Evolutionary conservation across 768 basidiomycete species (phyloP), one percentile per base, ranked within the genome.

Genomic region (Serendipita sp.): DNA sequence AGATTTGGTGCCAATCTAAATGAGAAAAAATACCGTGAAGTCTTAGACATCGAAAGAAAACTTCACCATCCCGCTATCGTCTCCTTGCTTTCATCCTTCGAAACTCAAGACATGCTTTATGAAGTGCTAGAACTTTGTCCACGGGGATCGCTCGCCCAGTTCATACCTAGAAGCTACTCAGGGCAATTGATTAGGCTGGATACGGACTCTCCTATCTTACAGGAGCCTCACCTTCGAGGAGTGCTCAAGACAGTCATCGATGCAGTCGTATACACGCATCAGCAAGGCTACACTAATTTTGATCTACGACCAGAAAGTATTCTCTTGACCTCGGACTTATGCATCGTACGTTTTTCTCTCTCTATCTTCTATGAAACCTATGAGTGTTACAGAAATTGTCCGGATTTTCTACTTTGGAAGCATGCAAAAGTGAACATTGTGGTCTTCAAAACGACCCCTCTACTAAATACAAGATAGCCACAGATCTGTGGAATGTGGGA

Each of bases 171-270:
- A 23, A 23, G 23, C 23, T 23, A 23, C 48, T 31, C 18, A 52
- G 18, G 48, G 48, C 5, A 23, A 18, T 23, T 1, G 23, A 23
- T 23, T 23, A 23, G 23, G 1, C 23, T 23, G 23, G 23, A 23
- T 23, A 23, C 23, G 23, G 1, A 1, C 23, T 23, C 23, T 29
- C 11, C 8, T 10, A n/a, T 34, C 10, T 27, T 60, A n/a, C 33
- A 10, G 8, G 55, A 60, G 36, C 16, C 55, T 8, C 11, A 60
- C n/a, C 33, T 44, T 33, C 48, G 27, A 37, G 33, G 55, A 31
- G 62, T 64, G n/a, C 63, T 65, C 34, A 40, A 23, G n/a, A 16
- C 11, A 34, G 23, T 63, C 33, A 60, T 36, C 55, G 36, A 60
- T 31, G 29, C 55, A 31, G 27, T 60, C 27, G n/a, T 27, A 8